These are phyloP conservation scores for Kwoniella dendrophila DNA, from an alignment of 768 basidiomycete species.

Conservation along the genomic window DNA sequence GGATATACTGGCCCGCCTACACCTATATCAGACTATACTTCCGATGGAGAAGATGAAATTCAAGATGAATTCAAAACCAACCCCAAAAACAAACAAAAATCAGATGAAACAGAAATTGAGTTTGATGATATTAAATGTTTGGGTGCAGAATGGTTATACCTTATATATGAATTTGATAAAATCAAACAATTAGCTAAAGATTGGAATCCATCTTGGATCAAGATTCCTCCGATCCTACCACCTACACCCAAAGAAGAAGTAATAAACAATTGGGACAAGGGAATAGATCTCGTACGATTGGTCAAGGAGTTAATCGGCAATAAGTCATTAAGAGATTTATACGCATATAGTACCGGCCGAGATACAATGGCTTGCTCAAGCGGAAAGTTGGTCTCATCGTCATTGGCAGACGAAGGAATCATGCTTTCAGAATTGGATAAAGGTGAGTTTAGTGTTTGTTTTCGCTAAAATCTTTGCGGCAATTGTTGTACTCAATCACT, in stretches of 20 bases:
- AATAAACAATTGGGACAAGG: neutral
- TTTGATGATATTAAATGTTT: slow-evolving; percentile 23
- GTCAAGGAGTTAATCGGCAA: slow-evolving; percentile 29
- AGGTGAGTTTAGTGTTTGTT: too few species aligned
- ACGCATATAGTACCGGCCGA: neutral
- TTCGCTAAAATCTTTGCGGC: too few species aligned
- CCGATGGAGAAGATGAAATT: slow-evolving; percentile 9
- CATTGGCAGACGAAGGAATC: neutral
- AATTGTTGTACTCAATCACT: too few species aligned
- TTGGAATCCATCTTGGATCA: slow-evolving; percentile 26
- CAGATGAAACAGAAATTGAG: slow-evolving; percentile 8
- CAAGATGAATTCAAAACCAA: too few species aligned
- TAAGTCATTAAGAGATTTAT: slow-evolving; percentile 14
- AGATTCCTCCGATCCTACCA: neutral
- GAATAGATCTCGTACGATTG: slow-evolving; percentile 19
- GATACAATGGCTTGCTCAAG: too few species aligned
- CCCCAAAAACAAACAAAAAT: neutral
- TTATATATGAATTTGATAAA: slow-evolving; percentile 8
- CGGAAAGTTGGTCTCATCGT: neutral
- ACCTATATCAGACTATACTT: slow-evolving; percentile 25
- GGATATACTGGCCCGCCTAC: slow-evolving; percentile 38
- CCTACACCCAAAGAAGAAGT: slow-evolving; percentile 6
- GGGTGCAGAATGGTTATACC: slow-evolving; percentile 28
- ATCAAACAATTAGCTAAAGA: neutral
- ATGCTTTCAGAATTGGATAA: too few species aligned